phyloP scores from a whole-genome alignment of 768 basidiomycete species.

The Macrocybe gigantea region DNA sequence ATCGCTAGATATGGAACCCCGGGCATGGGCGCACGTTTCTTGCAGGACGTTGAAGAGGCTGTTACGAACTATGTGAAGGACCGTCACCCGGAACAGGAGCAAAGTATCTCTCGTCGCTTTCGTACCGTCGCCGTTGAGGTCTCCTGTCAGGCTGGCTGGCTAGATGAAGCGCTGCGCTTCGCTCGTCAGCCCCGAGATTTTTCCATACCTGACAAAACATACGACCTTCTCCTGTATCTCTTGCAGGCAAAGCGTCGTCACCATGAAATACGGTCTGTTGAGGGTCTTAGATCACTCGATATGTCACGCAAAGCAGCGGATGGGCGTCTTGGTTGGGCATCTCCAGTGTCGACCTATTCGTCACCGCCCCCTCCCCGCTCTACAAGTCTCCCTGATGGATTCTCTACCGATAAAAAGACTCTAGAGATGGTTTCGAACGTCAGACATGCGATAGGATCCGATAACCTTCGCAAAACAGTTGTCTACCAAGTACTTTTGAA shows the following conservation, averaged over 20 bases:
- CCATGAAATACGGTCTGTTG: constrained; percentile 1
- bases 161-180: constrained; percentile 9
- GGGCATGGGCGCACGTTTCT: constrained; percentile 3
- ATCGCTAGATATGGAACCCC: constrained; percentile 8
- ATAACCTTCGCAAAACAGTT: too few relatives aligned
- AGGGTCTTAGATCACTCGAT: not conserved
- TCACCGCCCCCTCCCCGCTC: too few relatives aligned
- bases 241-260: constrained; percentile 3
- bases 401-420: too few relatives aligned
- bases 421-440: too few relatives aligned
- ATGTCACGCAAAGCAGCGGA: not conserved
- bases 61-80: constrained; percentile 2
- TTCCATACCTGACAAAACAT: constrained; percentile 5
- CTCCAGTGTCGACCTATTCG: too few relatives aligned
- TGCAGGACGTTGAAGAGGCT: constrained; percentile 8
- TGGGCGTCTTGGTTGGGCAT: too few relatives aligned
- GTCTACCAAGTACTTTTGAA: too few relatives aligned
- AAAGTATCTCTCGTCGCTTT: not conserved
- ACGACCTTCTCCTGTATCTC: constrained; percentile 2
- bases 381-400: too few relatives aligned
- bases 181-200: constrained; percentile 3
- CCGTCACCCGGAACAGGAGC: not conserved
- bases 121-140: constrained; percentile 8
- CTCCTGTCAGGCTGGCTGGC: constrained; percentile 11
- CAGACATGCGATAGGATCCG: too few relatives aligned